Conservation (phyloP, 2,329 filamentous ascomycete genomes). For the Aureobasidium sp. region DNA sequence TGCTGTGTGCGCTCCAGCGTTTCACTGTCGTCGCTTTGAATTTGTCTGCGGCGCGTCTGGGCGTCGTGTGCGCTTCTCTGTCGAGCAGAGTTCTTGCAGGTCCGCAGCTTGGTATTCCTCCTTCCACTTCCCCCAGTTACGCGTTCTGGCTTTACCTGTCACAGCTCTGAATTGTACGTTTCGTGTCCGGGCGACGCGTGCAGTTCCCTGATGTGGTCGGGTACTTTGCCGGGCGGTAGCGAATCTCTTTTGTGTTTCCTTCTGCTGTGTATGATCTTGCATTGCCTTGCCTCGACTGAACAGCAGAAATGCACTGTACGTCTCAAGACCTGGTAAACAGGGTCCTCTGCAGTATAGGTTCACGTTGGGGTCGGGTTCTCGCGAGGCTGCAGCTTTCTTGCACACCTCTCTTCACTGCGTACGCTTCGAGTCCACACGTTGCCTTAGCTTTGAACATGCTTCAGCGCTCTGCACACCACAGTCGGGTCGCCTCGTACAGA, state of each 20-base stretch:
- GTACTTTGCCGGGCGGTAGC: no score
- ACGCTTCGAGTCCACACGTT: not conserved
- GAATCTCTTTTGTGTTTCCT: not conserved
- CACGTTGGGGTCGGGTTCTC: not conserved
- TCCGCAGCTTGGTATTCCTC: not conserved
- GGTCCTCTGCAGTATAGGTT: not conserved
- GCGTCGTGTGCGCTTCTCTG: no score
- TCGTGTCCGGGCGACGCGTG: no score
- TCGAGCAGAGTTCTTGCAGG: no score
- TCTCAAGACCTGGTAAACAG: not conserved
- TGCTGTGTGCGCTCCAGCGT: not conserved
- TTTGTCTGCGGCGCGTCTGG: no score
- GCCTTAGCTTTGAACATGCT: not conserved
- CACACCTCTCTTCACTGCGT: not conserved
- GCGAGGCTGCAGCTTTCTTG: not conserved
- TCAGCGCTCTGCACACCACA: slow-evolving; percentile 1
- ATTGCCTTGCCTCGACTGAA: not conserved
- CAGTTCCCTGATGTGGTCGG: no score
- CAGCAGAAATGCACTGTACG: not conserved
- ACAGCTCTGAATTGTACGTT: no score
- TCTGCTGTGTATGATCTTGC: not conserved
- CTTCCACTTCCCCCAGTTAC: not conserved
- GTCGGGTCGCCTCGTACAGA: not conserved
- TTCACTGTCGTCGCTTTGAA: no score
- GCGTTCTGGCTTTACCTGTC: no score